phyloP scores from a whole-genome alignment of 225 moss, liverwort and hornwort genomes.

The Straminergon stramineum region DNA sequence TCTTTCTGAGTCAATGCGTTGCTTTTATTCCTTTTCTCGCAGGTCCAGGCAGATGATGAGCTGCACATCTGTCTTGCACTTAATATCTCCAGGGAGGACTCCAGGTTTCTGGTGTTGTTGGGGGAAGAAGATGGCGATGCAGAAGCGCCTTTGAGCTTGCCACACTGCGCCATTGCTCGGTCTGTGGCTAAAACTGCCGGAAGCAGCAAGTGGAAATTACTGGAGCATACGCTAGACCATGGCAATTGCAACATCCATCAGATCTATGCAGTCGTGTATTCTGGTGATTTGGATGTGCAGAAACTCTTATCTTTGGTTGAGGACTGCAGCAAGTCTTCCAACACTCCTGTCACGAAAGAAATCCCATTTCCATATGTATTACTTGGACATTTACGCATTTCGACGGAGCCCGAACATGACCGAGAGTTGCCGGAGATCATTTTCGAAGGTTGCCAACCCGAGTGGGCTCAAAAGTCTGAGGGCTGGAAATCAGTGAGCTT shows the following conservation, averaged over 20 bases:
- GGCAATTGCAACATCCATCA: constrained; percentile 3
- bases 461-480: constrained; percentile 22
- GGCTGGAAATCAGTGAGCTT: constrained; percentile 29
- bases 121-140: neutral
- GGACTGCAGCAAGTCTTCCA: neutral
- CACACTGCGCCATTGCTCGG: neutral
- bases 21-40: neutral
- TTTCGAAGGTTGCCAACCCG: constrained; percentile 27
- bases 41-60: constrained; percentile 21
- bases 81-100: neutral
- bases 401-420: constrained; percentile 24
- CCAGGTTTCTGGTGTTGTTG: constrained; percentile 22
- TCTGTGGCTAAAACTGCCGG: neutral
- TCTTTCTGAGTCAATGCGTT: neutral
- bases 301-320: constrained; percentile 3
- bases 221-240: constrained; percentile 7
- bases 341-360: neutral
- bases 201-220: constrained; percentile 13
- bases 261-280: constrained; percentile 12
- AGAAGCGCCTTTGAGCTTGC: neutral
- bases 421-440: constrained; percentile 5
- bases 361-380: neutral
- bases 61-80: constrained; percentile 28
- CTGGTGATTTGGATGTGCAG: neutral
- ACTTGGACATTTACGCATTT: constrained; percentile 69